Percentiles rank a stretch among this genome's conserved stretches.
Conservation (phyloP, 1,284 basidiomycete genomes). For the Ustilago vetiveriae region DNA sequence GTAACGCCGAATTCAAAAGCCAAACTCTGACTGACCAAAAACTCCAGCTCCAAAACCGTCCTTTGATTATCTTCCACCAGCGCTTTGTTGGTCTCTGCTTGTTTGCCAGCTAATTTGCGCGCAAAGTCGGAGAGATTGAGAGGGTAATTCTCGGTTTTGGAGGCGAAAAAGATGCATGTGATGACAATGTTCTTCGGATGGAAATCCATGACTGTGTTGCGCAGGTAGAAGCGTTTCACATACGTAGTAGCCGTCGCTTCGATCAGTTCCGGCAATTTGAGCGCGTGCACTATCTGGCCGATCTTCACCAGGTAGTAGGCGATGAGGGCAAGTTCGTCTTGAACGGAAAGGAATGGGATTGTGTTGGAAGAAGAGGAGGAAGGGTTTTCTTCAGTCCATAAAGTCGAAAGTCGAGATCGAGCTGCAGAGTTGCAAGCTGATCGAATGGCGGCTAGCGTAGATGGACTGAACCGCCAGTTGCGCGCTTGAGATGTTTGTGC, state of each 20-base stretch:
- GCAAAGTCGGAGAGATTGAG: slow-evolving; percentile 87
- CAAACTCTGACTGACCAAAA: slow-evolving; percentile 90
- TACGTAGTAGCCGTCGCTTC: slow-evolving; percentile 91
- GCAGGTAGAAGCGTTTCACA: slow-evolving; percentile 94
- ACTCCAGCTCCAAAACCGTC: slow-evolving; percentile 91
- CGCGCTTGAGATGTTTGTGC: slow-evolving; percentile 58
- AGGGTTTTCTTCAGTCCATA: slow-evolving; percentile 36
- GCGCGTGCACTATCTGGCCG: slow-evolving; percentile 82
- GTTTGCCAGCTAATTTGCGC: slow-evolving; percentile 47
- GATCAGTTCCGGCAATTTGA: slow-evolving; percentile 88
- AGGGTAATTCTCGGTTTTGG: slow-evolving; percentile 94
- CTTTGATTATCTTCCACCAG: slow-evolving; percentile 73
- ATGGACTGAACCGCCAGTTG: slow-evolving; percentile 58
- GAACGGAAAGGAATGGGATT: slow-evolving; percentile 76
- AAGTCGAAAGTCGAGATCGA: slow-evolving; percentile 8
- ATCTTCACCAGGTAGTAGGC: slow-evolving; percentile 89
- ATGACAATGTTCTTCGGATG: slow-evolving; percentile 94
- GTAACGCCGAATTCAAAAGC: slow-evolving; percentile 91
- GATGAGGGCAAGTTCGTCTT: slow-evolving; percentile 88
- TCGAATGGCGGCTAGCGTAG: slow-evolving; percentile 24
- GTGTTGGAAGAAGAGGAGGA: slow-evolving; percentile 5
- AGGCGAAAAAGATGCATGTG: slow-evolving; percentile 91
- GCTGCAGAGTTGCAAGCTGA: slow-evolving; percentile 25
- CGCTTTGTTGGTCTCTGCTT: slow-evolving; percentile 75
- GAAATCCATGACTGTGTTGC: slow-evolving; percentile 99